phyloP scores from a whole-genome alignment of 345 rosid genomes.

The Eucalyptus cloeziana region DNA sequence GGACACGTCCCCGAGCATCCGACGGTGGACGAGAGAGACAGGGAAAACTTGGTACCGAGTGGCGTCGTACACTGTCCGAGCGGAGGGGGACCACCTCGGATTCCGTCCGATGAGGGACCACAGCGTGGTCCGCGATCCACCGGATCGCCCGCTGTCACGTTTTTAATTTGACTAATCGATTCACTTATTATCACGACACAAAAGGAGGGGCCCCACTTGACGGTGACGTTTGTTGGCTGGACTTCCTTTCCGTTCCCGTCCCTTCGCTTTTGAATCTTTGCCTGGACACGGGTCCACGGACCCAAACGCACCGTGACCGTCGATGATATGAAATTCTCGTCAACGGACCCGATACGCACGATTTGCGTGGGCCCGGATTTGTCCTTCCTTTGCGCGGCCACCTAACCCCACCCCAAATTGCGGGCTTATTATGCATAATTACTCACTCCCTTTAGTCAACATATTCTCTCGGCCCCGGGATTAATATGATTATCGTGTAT shows the following conservation, averaged over 20 bases:
- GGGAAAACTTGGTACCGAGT: not conserved
- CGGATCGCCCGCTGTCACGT: not conserved
- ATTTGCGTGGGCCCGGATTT: not conserved
- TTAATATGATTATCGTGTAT: not conserved
- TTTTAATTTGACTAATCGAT: not conserved
- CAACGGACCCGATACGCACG: not conserved
- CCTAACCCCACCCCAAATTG: not conserved
- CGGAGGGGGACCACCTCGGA: not conserved
- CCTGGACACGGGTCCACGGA: not conserved
- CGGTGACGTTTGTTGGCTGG: not conserved
- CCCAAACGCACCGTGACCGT: not conserved
- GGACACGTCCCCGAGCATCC: not conserved
- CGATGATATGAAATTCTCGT: not conserved
- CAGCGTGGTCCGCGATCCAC: not conserved
- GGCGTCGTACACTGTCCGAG: not conserved
- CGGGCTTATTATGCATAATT: not conserved
- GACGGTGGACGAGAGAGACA: not conserved
- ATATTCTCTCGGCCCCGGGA: not conserved
- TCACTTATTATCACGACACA: not conserved
- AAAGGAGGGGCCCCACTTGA: not conserved
- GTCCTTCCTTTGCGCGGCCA: not conserved
- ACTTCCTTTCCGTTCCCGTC: not conserved
- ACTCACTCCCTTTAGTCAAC: not conserved
- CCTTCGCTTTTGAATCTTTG: not conserved
- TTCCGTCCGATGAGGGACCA: not conserved